Evolutionary conservation across 2,329 filamentous ascomycete genomes (phyloP), one percentile per base, ranked within the genome.

Genomic region (Fusarium duplospermum): DNA sequence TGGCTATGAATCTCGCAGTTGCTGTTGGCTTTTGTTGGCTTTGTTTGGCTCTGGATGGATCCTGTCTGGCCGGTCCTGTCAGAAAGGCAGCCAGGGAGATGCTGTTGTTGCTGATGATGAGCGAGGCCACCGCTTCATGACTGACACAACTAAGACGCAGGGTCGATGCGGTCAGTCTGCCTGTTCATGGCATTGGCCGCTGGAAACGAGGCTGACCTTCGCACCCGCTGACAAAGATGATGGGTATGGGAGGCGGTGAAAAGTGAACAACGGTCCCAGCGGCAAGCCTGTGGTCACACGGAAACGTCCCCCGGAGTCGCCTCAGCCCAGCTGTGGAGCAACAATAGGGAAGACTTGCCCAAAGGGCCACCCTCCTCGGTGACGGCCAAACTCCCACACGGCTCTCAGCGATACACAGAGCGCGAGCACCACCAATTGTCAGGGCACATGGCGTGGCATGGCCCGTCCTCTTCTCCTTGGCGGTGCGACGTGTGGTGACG

Each of bases 211-310:
- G 63, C 71, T 60, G 69, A 62, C 56, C 59, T 56, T 54, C 64
- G 67, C 24, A 54, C 35, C 66, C 68, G 70, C 65, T 70, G 61
- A 66, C 38, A 70, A 67, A 70, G 52, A 64, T 60, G 66, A 57
- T 56, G 45, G 47, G 71, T 36, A 67, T 72, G 74, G 67, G 76
- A 77, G 76, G 76, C 75, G 76, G 76, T 78, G 76, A 77, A 78
- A 70, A 67, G 67, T 71, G 59, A 70, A 71, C 67, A 74, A 76
- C 69, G 62, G 65, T 64, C 64, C 71, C 68, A 45, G 64, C 66
- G 67, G 61, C 69, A 64, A 47, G 65, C 42, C 38, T 36, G 58
- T 76, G 72, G 75, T 77, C 76, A 77, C 75, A 78, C 76, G 76
- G 76, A 74, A 77, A 76, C 72, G 71, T 67, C 71, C 72, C 75